Evolutionary conservation across 306 rosid genomes (phyloP).

Genomic region (Begonia loranthoides): DNA sequence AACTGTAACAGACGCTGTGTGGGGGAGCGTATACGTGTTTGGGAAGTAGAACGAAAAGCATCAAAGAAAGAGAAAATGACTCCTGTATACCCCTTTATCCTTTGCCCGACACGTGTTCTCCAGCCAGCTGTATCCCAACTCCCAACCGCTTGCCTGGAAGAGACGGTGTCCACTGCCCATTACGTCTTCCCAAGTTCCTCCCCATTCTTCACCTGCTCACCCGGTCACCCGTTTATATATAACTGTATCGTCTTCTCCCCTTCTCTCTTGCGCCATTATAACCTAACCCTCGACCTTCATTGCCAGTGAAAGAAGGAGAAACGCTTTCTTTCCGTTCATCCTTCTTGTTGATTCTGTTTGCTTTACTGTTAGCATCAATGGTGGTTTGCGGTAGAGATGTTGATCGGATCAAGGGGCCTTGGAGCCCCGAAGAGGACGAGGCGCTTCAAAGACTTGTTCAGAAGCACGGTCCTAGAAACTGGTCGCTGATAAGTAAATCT

Average conservation of each 20-base stretch:
- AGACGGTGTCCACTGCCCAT: constrained; percentile 50
- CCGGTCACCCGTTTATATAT: constrained; percentile 59
- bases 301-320: neutral
- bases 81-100: constrained; percentile 6
- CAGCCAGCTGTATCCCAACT: constrained; percentile 88
- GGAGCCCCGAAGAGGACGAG: constrained; percentile 96
- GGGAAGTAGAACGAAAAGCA: neutral
- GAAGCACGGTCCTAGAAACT: constrained; percentile 82
- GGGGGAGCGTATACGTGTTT: too few species aligned
- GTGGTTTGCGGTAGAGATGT: constrained; percentile 29
- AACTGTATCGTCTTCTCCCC: neutral
- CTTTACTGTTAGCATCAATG: constrained; percentile 3
- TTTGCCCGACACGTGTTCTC: constrained; percentile 62
- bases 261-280: constrained; percentile 7
- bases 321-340: neutral
- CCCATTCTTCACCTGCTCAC: constrained; percentile 34
- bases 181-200: constrained; percentile 18
- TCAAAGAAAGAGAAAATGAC: constrained; percentile 7
- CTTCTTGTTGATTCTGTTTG: neutral
- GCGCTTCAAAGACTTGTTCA: constrained; percentile 59
- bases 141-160: constrained; percentile 52
- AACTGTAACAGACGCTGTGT: neutral
- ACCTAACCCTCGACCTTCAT: neutral
- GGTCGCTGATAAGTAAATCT: constrained; percentile 82
- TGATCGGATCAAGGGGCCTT: constrained; percentile 96